Base-by-base conservation (phyloP, 1,284 basidiomycete species). In the Pascua sp. region DNA sequence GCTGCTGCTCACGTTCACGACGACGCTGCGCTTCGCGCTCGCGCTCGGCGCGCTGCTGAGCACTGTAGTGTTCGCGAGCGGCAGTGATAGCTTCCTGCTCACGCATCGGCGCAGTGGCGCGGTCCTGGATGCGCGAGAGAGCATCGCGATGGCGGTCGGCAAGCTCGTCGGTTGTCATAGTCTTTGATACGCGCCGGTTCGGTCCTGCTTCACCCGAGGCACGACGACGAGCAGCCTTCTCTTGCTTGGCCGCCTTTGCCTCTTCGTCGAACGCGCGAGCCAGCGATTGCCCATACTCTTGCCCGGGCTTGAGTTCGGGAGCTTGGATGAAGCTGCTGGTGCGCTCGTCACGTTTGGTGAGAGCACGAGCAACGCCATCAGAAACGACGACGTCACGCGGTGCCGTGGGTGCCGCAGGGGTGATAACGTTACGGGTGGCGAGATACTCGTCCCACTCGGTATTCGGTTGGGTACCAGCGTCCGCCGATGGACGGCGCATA, bases 121-220 rank as follows among this genome's bases (percentile, higher is more conserved):
- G 69, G 36, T 71, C 61, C 61, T 78, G 76, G 46, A 78, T 55
- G 49, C 67, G 59, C 2, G 66, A 65, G n/a, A 78, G 49, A 16
- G 67, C 60, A 41, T 68, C 64, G 15, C 73, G 63, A 49, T 78
- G 77, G n/a, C 75, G 67, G 10, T 70, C 69, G 1, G 67, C 64
- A 7, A 78, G 67, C 52, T 78, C 73, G 36, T 77, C 73, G 17
- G 69, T 67, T 8, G 75, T 75, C 66, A 77, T 72, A 4, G 69
- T 64, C 11, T 61, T 60, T 48, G 53, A 45, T 1, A 40, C 24
- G 13, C 59, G 58, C 4, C 24, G 24, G 7, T 32, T 32, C 24
- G 24, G 24, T 32, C 24, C 24, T 32, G 24, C 24, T 32, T 32
- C 24, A 32, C 24, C 24, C 24, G 24, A 32, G 24, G 24, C 24